Percentiles rank a stretch among this genome's conserved stretches.
phyloP scores from a whole-genome alignment of 257 asterid genomes.

The Verbascum thapsus region DNA sequence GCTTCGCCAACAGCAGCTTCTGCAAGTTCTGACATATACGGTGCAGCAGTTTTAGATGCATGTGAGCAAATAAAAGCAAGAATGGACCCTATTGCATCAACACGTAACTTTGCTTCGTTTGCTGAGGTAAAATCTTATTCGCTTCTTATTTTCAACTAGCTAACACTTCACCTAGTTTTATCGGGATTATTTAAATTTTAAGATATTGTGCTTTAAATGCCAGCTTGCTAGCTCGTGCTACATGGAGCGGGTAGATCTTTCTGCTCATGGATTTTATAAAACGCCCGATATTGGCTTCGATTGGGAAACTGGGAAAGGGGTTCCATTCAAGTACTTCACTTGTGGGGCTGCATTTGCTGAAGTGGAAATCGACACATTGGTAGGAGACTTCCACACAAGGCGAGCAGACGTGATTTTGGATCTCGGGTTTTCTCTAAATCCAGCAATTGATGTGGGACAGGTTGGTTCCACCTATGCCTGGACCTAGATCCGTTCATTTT shows the following conservation, averaged over 20 bases:
- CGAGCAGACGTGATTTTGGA: slow-evolving; percentile 77
- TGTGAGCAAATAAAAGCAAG: slow-evolving; percentile 93
- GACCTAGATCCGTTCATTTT: no score
- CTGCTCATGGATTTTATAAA: slow-evolving; percentile 88
- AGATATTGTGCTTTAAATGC: slow-evolving; percentile 1
- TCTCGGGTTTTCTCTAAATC: slow-evolving; percentile 90
- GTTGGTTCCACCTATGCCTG: slow-evolving; percentile 39
- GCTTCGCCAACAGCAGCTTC: slow-evolving; percentile 99
- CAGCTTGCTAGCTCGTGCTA: slow-evolving; percentile 87
- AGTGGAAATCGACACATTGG: slow-evolving; percentile 90
- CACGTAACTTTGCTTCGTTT: slow-evolving; percentile 56
- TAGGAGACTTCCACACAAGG: slow-evolving; percentile 93
- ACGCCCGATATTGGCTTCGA: slow-evolving; percentile 84
- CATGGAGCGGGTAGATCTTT: slow-evolving; percentile 88
- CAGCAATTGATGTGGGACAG: slow-evolving; percentile 97
- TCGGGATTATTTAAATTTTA: background rate
- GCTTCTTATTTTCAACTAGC: background rate
- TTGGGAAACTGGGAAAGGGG: slow-evolving; percentile 80
- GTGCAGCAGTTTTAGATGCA: slow-evolving; percentile 97
- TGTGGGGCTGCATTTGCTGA: slow-evolving; percentile 93
- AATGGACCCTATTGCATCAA: slow-evolving; percentile 72
- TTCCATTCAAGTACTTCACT: slow-evolving; percentile 81
- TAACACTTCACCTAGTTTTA: background rate
- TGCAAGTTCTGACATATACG: slow-evolving; percentile 95
- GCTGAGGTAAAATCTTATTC: slow-evolving; percentile 63